Conservation (phyloP, 495 filamentous ascomycete genomes). For the Neurospora sp. region DNA sequence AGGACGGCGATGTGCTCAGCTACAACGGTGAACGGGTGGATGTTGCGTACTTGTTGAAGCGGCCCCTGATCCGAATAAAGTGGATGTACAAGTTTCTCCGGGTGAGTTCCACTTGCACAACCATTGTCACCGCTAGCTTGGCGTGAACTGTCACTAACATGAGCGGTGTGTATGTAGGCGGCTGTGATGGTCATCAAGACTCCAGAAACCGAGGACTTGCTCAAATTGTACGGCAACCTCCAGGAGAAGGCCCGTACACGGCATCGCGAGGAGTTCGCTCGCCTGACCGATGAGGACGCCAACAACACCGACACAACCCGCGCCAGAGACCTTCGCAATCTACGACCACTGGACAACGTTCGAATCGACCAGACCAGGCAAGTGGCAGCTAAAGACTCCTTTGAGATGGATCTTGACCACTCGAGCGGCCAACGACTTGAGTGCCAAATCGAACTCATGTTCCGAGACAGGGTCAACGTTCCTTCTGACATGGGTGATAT, state of each 20-base stretch:
- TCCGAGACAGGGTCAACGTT: constrained; percentile 59
- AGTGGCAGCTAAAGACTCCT: constrained; percentile 81
- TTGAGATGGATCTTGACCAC: constrained; percentile 75
- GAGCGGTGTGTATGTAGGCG: constrained; percentile 23
- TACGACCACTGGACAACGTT: constrained; percentile 60
- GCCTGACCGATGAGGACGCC: constrained; percentile 85
- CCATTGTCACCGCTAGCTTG: background rate
- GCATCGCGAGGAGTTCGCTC: constrained; percentile 72
- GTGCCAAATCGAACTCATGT: constrained; percentile 79
- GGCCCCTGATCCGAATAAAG: constrained; percentile 80
- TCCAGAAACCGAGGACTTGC: constrained; percentile 18
- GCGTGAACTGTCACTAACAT: background rate
- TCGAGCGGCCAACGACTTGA: constrained; percentile 82
- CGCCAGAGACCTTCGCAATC: constrained; percentile 64
- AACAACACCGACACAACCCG: constrained; percentile 69
- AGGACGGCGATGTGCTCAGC: constrained; percentile 67
- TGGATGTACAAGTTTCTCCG: constrained; percentile 78
- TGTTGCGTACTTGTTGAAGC: constrained; percentile 85
- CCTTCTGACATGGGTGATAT: constrained; percentile 60
- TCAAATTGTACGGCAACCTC: constrained; percentile 51
- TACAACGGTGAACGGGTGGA: constrained; percentile 82
- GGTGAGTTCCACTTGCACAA: constrained; percentile 27
- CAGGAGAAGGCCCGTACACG: constrained; percentile 68
- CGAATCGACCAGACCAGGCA: constrained; percentile 59
- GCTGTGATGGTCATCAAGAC: constrained; percentile 27